Percentiles rank a stretch among this genome's conserved stretches.
These are phyloP conservation scores for Phytophthora cactorum DNA, from an alignment of 352 stramenopile species.

Conservation along the genomic window DNA sequence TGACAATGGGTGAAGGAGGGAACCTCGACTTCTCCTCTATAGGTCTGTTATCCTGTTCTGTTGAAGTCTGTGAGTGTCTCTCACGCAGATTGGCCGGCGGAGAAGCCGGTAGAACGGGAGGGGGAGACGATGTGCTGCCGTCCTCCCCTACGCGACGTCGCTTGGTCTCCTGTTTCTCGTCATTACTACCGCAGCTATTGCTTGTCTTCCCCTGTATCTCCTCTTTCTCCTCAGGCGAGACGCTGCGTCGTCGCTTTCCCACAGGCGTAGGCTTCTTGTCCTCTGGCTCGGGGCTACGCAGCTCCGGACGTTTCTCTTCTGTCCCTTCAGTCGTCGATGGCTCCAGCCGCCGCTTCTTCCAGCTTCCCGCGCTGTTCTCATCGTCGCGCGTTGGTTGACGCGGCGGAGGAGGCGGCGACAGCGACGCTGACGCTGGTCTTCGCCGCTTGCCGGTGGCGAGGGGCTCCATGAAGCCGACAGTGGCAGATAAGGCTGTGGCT, in stretches of 20 bases:
- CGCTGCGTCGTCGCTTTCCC: conserved; percentile 29
- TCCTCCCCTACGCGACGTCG: conserved; percentile 18
- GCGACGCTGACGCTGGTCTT: conserved; percentile 17
- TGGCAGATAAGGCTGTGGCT: conserved; percentile 2
- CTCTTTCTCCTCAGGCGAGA: conserved; percentile 15
- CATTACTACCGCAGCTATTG: conserved; percentile 20
- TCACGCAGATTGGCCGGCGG: conserved; percentile 35
- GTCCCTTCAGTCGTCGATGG: not conserved
- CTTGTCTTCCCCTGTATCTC: conserved; percentile 19
- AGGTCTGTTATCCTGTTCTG: conserved; percentile 6
- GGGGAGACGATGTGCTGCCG: conserved; percentile 18
- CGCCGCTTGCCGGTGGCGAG: conserved; percentile 30
- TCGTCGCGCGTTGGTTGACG: conserved; percentile 20
- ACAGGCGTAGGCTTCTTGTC: conserved; percentile 15
- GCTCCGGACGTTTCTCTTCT: conserved; percentile 15
- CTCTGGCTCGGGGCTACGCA: conserved; percentile 14
- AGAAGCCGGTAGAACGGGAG: conserved; percentile 25
- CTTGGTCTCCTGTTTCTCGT: conserved; percentile 30
- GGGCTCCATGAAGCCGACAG: conserved; percentile 25
- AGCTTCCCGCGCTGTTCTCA: not conserved
- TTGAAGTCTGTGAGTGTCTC: conserved; percentile 13
- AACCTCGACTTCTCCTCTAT: conserved; percentile 32
- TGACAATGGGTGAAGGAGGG: conserved; percentile 31
- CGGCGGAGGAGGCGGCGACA: conserved; percentile 24
- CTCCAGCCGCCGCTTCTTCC: conserved; percentile 33